Evolutionary conservation across 1,284 basidiomycete species (phyloP), one percentile per base, ranked within the genome.

Genomic region (Tylopilus orsonianus): DNA sequence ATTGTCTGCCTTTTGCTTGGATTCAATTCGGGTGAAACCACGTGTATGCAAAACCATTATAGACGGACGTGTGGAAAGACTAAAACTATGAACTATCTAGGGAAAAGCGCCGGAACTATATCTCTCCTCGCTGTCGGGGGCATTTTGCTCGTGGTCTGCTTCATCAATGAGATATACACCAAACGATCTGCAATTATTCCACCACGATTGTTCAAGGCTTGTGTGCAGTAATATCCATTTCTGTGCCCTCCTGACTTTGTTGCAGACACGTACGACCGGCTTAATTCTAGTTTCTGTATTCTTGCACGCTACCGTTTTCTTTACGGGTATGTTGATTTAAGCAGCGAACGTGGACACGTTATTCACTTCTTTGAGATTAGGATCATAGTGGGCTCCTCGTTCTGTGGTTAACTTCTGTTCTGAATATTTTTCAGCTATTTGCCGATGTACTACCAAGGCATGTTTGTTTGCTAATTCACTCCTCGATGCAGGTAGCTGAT

Each of bases 151-250:
- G 42, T 71, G 8, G 49, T 62, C 0, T 73, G 68, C n/a, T 64
- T 67, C 18, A 49, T 72, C 22, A 75, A 78, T 57, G 79, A 79
- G 52, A 46, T 75, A 8, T 62, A 61, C 29, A 82, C 80, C 0
- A 75, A 71, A 49, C 71, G 75, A 10, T 71, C 70, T 18, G 75
- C 81, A 0, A 77, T 85, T 50, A 71, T 84, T 13, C 75, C 79
- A 1, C 70, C 75, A 8, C 65, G 77, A 8, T 46, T 80, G 14
- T 77, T 79, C 61, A 66, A 66, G 52, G 62, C 37, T 55, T 26
- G 54, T 50, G 19, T 30, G 23, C 4, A 19, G 12, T 32, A 4
- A 18, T 5, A 34, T 18, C 16, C 5, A 18, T 22, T 49, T 33
- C 10, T 33, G 19, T 8, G 18, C 8, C 16, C 9, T 33, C 6